Conservation (phyloP, 2,329 filamentous ascomycete species). For the Aspergillus flavus region DNA sequence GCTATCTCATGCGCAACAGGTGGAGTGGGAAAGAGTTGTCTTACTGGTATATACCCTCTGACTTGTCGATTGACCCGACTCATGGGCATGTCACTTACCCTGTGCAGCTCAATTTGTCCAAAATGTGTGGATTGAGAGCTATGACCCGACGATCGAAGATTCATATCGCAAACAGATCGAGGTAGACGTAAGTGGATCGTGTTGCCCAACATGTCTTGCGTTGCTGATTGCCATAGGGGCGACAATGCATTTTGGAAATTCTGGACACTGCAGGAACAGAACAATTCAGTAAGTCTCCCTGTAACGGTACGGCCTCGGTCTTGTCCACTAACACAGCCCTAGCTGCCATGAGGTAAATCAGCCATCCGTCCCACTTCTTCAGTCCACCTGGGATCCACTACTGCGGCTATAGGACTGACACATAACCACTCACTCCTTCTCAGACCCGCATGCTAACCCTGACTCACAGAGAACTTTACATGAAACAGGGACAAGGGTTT, state of each 20-base stretch:
- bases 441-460: constrained; percentile 11
- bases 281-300: constrained; percentile 75
- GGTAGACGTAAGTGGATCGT: constrained; percentile 71
- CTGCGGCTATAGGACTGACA: not conserved
- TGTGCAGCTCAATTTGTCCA: constrained; percentile 82
- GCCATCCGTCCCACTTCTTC: not conserved
- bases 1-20: constrained; percentile 52
- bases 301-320: not conserved
- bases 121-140: constrained; percentile 91
- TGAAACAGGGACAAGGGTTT: constrained; percentile 92
- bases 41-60: constrained; percentile 68
- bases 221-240: constrained; percentile 61
- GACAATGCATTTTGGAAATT: constrained; percentile 87
- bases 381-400: not conserved
- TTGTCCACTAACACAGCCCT: constrained; percentile 20
- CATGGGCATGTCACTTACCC: constrained; percentile 14
- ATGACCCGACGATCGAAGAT: constrained; percentile 86
- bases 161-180: constrained; percentile 87
- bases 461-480: constrained; percentile 71
- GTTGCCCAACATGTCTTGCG: constrained; percentile 13
- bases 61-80: not conserved
- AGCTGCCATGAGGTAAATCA: constrained; percentile 61
- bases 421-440: not conserved
- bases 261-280: constrained; percentile 90
- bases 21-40: constrained; percentile 88